Base-by-base conservation (phyloP, 2,329 filamentous ascomycete genomes). In the Apiospora kogelbergensis region DNA sequence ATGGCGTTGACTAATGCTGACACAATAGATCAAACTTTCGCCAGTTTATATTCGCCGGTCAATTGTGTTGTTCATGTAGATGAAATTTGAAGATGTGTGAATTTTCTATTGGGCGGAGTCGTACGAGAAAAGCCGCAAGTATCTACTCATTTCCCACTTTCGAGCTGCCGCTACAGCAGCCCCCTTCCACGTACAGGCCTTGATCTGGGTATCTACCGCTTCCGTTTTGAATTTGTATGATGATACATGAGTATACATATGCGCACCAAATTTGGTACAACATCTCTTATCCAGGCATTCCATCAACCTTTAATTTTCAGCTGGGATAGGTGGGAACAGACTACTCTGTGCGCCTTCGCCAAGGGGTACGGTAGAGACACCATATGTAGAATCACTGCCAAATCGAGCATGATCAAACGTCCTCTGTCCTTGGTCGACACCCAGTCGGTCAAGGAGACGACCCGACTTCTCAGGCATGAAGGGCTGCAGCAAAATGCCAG, bases 401-500 rank as follows among this genome's bases (percentile, higher is more conserved):
- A 90, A 81, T 33, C 73, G 77, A 6, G 93, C 91, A 77, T 89
- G 86, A 22, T 86, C 82, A 70, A 94, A 87, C 0, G 83, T 86
- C 68, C 95, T 86, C 67, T 86, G 87, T 11, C 87, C 84, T 10
- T 83, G 78, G 3, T 83, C 81, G 5, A 99, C 94, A 1, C 92
- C 91, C 10, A 99, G 83, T 75, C 91, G 87, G 77, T 97, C 91
- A 0, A 99, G 86, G 41, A 98, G 80, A 72, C 88, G 82, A 13
- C 81, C 80, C 63, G 93, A 88, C 79, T 97, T 97, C 48, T 83
- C 84, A 0, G 96, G 96, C 87, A 99, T 97, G 76, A 95, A 93
- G 1, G 96, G 94, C 79, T 97, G 95, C 60, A 99, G 83, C 63
- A 98, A 83, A 73, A 99, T 97, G 17, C 91, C 93, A 0, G 86